Evolutionary conservation across 2,329 filamentous ascomycete genomes (phyloP).

Genomic region (Chaetomiaceae sp.): DNA sequence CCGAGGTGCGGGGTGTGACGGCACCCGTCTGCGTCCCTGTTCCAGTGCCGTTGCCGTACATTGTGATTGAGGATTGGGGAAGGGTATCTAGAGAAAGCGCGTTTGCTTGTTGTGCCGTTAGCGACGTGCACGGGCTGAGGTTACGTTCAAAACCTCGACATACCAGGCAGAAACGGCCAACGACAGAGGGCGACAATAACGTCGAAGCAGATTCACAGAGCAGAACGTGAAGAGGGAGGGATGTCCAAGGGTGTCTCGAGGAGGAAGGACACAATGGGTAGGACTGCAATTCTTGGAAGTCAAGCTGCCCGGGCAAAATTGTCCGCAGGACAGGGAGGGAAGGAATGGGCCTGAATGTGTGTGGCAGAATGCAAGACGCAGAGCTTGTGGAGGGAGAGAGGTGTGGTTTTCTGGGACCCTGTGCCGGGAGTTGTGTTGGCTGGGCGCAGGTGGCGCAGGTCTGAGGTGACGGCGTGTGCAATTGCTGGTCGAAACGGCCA

Average conservation of each 20-base stretch:
- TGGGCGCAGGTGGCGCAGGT: too few relatives aligned
- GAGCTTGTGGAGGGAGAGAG: too few relatives aligned
- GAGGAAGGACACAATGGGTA: background rate
- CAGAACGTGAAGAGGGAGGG: too few relatives aligned
- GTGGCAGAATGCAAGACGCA: too few relatives aligned
- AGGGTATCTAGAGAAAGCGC: slow-evolving; percentile 12
- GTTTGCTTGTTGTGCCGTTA: background rate
- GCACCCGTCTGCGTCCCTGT: slow-evolving; percentile 91
- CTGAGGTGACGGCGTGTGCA: too few relatives aligned
- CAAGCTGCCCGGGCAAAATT: background rate
- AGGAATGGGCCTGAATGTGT: background rate
- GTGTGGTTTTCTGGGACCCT: too few relatives aligned
- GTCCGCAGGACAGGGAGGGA: background rate
- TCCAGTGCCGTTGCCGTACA: slow-evolving; percentile 77
- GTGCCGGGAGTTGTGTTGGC: too few relatives aligned
- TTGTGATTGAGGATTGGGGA: slow-evolving; percentile 47
- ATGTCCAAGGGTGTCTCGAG: background rate
- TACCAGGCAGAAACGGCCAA: slow-evolving; percentile 1
- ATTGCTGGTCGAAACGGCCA: too few relatives aligned
- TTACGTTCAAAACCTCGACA: background rate
- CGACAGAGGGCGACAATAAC: background rate
- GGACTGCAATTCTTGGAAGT: background rate
- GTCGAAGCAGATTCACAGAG: background rate
- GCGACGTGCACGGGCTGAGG: background rate
- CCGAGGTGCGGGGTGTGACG: slow-evolving; percentile 88